Conservation (phyloP, 192 early-diverging fungal genomes). For the Pilobolus umbonatus region DNA sequence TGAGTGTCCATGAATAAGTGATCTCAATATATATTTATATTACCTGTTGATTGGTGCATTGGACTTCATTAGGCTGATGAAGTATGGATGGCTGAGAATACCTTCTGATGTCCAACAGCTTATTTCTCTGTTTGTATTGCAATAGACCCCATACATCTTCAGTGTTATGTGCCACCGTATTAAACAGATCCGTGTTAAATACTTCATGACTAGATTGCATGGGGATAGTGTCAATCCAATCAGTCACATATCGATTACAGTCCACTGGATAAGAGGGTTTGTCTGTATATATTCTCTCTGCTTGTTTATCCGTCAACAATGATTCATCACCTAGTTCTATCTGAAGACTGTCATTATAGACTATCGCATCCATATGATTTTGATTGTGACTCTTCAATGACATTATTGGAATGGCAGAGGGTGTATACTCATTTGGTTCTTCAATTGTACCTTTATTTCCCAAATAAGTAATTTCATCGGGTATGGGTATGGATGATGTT, state of each 20-base stretch:
- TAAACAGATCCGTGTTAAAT: too few relatives aligned
- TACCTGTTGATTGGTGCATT: background rate
- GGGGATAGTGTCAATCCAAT: constrained; percentile 4
- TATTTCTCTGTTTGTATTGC: background rate
- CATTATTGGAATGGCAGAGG: background rate
- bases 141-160: background rate
- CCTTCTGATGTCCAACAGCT: background rate
- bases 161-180: background rate
- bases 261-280: background rate
- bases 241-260: constrained; percentile 7
- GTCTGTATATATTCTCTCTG: background rate
- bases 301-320: constrained; percentile 5
- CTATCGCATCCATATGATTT: constrained; percentile 9
- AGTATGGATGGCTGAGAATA: constrained; percentile 6
- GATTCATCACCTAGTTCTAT: background rate
- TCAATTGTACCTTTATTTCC: background rate
- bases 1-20: background rate
- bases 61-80: background rate
- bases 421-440: background rate
- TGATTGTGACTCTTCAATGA: background rate
- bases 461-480: background rate
- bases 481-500: background rate
- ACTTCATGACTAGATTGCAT: background rate
- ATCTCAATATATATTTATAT: background rate
- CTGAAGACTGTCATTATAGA: constrained; percentile 14